These are phyloP conservation scores for Pichia sporocuriosa DNA, from an alignment of 805 yeast species.

Conservation along the genomic window DNA sequence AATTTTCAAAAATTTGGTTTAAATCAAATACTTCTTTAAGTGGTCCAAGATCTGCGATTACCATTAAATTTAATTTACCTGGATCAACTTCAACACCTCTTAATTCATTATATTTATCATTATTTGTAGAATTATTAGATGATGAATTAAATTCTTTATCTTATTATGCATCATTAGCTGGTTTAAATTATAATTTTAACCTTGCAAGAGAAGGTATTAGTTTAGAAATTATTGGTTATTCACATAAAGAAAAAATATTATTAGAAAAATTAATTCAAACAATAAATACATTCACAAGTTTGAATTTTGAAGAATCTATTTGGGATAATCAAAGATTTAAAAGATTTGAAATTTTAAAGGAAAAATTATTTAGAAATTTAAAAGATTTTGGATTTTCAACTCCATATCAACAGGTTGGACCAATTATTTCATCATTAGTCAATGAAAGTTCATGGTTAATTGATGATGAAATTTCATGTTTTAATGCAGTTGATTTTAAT, in stretches of 20 bases:
- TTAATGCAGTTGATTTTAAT: conserved; percentile 42
- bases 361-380: conserved; percentile 52
- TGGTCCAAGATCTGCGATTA: conserved; percentile 78
- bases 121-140: conserved; percentile 64
- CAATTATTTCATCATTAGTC: conserved; percentile 53
- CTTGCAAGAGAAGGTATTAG: conserved; percentile 65
- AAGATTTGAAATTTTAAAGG: conserved; percentile 63
- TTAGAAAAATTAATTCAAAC: conserved; percentile 53
- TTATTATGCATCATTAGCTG: conserved; percentile 82
- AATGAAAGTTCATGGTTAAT: conserved; percentile 65
- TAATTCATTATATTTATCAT: conserved; percentile 48
- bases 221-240: conserved; percentile 69
- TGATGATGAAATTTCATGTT: conserved; percentile 50
- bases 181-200: conserved; percentile 51
- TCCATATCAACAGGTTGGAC: conserved; percentile 74
- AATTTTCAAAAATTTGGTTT: conserved; percentile 65
- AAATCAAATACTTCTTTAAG: conserved; percentile 85
- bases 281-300: conserved; percentile 37
- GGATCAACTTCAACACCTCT: conserved; percentile 52
- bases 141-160: conserved; percentile 71
- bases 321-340: conserved; percentile 36
- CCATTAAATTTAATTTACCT: conserved; percentile 60
- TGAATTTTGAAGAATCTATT: conserved; percentile 7
- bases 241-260: conserved; percentile 67
- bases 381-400: conserved; percentile 64